Evolutionary conservation across 139 green algal species (phyloP), one percentile per base, ranked within the genome.

Genomic region (Chlorella sp.): DNA sequence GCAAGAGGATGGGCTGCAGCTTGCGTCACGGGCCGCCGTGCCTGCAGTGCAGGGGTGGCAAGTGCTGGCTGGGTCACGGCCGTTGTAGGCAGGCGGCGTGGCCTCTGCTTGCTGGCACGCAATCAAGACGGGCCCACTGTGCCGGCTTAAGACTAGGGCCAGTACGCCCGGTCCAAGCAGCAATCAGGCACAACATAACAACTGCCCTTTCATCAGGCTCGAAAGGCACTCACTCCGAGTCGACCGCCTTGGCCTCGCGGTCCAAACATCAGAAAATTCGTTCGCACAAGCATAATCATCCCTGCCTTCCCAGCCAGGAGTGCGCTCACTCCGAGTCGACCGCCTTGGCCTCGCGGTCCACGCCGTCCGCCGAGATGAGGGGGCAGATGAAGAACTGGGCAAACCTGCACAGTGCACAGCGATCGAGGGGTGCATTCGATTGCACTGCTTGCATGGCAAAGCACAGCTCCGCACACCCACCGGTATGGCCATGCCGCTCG

Each of bases 341-440:
- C 16, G 94, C 94, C 32, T 96, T 92, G 34, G 96, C 90, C 88
- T 98, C 96, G 17, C 95, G 82, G 38, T 95, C 94, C 0, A 98
- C 95, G 8, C 91, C 93, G 82, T 96, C 93, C 22, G 75, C 65
- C 16, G 88, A 93, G 62, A 98, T 96, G 34, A 95, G 87, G 0
- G 96, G 96, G 65, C 75, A 87, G 48, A 98, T 96, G 93, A 98
- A 98, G 89, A 98, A 98, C 85, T 96, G 87, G 24, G 87, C 84
- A 89, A 90, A 90, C 67, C 90, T 90, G 80, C 67, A 76, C 46
- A n/a, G 19, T 69, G 20, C n/a, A 30, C 60, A 68, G 60, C 44
- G 51, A 0, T 48, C 48, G 34, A 1, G 11, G 46, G 32, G n/a
- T 2, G 19, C 16, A 43, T 22, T 43, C 44, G 43, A 51, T 8